These are phyloP conservation scores for Iris macrosiphon DNA, from an alignment of 106 monocot species.

Conservation along the genomic window DNA sequence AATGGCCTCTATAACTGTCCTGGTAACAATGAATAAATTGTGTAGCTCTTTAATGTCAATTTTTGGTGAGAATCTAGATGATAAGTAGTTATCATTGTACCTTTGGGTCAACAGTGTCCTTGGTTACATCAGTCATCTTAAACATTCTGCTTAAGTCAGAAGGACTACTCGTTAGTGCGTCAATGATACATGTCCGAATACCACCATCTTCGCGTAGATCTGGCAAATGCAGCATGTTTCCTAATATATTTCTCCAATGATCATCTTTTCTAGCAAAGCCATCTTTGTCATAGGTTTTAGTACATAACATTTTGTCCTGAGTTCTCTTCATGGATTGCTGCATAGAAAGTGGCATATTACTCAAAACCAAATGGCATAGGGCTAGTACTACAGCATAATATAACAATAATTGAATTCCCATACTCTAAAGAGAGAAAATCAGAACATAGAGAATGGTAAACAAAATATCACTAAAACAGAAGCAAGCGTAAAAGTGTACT, in stretches of 20 bases:
- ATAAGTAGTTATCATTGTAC: slow-evolving; percentile 5
- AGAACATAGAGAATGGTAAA: too few species aligned
- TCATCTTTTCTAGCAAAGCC: slow-evolving; percentile 10
- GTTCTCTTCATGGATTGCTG: slow-evolving; percentile 8
- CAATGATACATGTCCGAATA: slow-evolving; percentile 22
- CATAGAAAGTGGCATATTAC: slow-evolving; percentile 5
- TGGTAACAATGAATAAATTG: slow-evolving; percentile 14
- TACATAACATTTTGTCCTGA: slow-evolving; percentile 4
- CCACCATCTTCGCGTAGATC: slow-evolving; percentile 26
- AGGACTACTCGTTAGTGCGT: slow-evolving; percentile 20
- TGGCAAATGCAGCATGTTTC: slow-evolving; percentile 25
- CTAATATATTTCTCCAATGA: slow-evolving; percentile 28
- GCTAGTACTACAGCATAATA: too few species aligned
- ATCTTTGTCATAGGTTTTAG: slow-evolving; percentile 10
- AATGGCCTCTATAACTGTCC: slow-evolving; percentile 14
- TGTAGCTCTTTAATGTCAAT: background rate
- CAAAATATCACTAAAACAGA: too few species aligned
- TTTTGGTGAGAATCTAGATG: too few species aligned
- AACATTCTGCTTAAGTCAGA: background rate
- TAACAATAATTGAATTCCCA: too few species aligned
- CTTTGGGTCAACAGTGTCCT: slow-evolving; percentile 7
- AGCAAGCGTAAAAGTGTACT: too few species aligned
- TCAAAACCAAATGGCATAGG: too few species aligned
- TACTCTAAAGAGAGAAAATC: too few species aligned
- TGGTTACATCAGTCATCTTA: background rate